Evolutionary conservation across 2,329 filamentous ascomycete genomes (phyloP), one percentile per base, ranked within the genome.

Genomic region (Helotiales sp.): DNA sequence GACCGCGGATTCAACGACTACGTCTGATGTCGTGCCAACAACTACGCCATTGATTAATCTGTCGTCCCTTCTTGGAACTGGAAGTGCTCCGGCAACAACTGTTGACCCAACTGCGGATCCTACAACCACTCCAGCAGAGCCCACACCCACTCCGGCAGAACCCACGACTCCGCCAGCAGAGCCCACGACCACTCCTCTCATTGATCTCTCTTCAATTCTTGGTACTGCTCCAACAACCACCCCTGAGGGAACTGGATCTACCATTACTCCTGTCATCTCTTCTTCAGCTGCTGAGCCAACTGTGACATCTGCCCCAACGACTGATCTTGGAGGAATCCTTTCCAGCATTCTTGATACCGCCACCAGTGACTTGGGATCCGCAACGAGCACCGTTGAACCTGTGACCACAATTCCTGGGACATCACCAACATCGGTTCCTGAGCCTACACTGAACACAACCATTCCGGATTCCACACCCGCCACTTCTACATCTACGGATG

Each of bases 261-360:
- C 69, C 49, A 66, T 52, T 26, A 26, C 45, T 20, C 26, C 55
- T 24, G 30, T 52, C 26, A 28, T 52, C 5, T 28, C 45, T 10
- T 28, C 61, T 17, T 57, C 67, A 57, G 43, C 55, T 13, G 43
- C 55, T 13, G 45, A 65, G 32, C 32, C 55, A 15, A 30, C 50
- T 15, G 43, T 30, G 6, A 47, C 54, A n/a, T 63, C 67, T 54
- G 52, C 49, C 13, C 47, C 59, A 15, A 43, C 66, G 17, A 63
- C 60, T 2, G 54, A 40, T 32, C 58, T 69, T 15, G 61, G 61
- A 43, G 54, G 61, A 28, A 62, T 69, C 34, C 50, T 69, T 28
- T 69, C 67, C 15, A 67, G 67, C 49, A 67, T 69, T 58, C 34
- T 69, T 13, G 55, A 40, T 17, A 45, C 59, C n/a, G 11, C 60